A percentile compares a stretch with the other conserved stretches of the same genome.
Conservation (phyloP, 2,329 filamentous ascomycete genomes). For the Fusarium sp. region DNA sequence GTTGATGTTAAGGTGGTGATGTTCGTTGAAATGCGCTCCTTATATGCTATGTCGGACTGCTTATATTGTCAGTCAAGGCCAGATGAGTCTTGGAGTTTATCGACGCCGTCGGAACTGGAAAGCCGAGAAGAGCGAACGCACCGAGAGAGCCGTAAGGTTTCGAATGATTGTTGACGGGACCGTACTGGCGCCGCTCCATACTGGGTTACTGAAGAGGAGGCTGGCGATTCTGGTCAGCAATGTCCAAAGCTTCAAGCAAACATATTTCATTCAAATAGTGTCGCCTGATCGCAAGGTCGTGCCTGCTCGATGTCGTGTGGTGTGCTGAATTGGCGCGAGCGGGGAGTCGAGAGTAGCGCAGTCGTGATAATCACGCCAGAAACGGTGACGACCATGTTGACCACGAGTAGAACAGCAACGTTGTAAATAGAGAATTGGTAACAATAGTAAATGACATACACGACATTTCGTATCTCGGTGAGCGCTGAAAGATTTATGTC, state of each 20-base stretch:
- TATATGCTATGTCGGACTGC: constrained; percentile 64
- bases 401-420: constrained; percentile 18
- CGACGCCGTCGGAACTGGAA: neutral
- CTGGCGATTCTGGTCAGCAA: constrained; percentile 53
- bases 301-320: constrained; percentile 6
- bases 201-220: constrained; percentile 72
- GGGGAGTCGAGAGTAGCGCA: constrained; percentile 18
- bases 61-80: constrained; percentile 38
- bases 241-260: constrained; percentile 6
- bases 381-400: constrained; percentile 19
- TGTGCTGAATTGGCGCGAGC: constrained; percentile 11
- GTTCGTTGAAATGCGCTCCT: constrained; percentile 65
- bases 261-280: constrained; percentile 6
- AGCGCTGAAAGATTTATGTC: constrained; percentile 57
- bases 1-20: constrained; percentile 83
- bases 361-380: constrained; percentile 13
- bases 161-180: constrained; percentile 67
- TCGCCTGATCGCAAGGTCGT: neutral
- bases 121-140: constrained; percentile 53
- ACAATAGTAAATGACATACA: constrained; percentile 55
- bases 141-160: constrained; percentile 69
- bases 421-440: constrained; percentile 26
- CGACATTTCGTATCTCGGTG: constrained; percentile 64
- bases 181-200: constrained; percentile 64
- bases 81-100: constrained; percentile 2